Evolutionary conservation across 345 rosid genomes (phyloP).

Genomic region (Eucalyptus rudis): DNA sequence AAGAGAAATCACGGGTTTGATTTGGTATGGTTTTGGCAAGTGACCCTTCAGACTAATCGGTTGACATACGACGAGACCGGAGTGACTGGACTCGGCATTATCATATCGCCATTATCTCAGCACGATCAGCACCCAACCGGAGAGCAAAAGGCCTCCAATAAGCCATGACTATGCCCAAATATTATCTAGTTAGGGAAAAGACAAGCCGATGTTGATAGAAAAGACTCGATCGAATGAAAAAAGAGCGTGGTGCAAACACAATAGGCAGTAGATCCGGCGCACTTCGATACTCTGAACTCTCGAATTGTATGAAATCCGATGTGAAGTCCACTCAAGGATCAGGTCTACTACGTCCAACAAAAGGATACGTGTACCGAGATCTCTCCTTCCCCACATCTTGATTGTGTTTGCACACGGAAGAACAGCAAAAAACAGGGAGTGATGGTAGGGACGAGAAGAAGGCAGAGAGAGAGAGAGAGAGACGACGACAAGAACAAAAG

Average conservation of each 20-base stretch:
- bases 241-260: not conserved
- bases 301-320: not conserved
- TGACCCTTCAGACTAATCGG: no score
- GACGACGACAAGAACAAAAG: not conserved
- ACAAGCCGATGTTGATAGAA: not conserved
- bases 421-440: not conserved
- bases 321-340: not conserved
- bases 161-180: fast-evolving
- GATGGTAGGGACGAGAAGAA: not conserved
- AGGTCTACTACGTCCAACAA: no score
- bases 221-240: not conserved
- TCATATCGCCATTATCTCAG: not conserved
- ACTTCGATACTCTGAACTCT: not conserved
- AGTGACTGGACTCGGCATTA: not conserved
- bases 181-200: not conserved
- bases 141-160: not conserved
- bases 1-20: not conserved
- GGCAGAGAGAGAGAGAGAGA: not conserved
- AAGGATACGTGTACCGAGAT: not conserved
- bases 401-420: not conserved
- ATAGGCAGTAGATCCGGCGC: not conserved
- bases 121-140: fast-evolving
- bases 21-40: not conserved
- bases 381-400: not conserved
- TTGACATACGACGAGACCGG: fast-evolving